These are phyloP conservation scores for Amphirosellinia nigrospora DNA, from an alignment of 495 filamentous ascomycete species.

Conservation along the genomic window DNA sequence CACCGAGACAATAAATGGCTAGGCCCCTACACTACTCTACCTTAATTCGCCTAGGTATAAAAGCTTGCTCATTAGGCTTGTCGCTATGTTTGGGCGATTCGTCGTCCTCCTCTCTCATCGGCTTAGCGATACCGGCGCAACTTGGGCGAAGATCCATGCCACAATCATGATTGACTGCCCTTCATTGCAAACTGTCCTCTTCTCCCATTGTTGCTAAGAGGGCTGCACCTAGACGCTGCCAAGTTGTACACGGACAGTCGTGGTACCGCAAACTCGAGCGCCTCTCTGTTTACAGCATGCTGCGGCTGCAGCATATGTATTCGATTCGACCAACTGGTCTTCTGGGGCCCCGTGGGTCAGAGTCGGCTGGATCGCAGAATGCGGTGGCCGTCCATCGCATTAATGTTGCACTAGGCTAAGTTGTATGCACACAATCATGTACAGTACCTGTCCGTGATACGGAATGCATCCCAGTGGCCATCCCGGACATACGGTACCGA, in stretches of 20 bases:
- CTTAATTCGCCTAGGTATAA: background rate
- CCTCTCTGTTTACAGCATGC: background rate
- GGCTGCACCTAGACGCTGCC: background rate
- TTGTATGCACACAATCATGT: background rate
- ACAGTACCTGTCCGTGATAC: constrained; percentile 16
- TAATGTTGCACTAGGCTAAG: background rate
- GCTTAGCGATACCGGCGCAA: constrained; percentile 23
- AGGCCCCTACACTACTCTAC: background rate
- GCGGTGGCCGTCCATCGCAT: background rate
- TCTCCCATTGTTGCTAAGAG: background rate
- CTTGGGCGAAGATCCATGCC: constrained; percentile 9
- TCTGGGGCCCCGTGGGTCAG: background rate
- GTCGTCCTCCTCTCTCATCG: background rate
- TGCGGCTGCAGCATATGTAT: background rate
- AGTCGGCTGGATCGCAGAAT: background rate
- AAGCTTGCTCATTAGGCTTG: background rate
- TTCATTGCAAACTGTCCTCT: background rate
- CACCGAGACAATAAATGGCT: background rate
- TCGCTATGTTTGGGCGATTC: background rate
- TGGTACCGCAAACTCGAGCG: background rate
- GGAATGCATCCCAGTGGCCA: constrained; percentile 5
- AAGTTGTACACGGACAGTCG: background rate
- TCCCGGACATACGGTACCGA: constrained; percentile 7
- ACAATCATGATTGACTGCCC: constrained; percentile 3
- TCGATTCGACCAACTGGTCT: background rate